Evolutionary conservation across 2,329 filamentous ascomycete species (phyloP), one percentile per base, ranked within the genome.

Genomic region (Penicillium sp.): DNA sequence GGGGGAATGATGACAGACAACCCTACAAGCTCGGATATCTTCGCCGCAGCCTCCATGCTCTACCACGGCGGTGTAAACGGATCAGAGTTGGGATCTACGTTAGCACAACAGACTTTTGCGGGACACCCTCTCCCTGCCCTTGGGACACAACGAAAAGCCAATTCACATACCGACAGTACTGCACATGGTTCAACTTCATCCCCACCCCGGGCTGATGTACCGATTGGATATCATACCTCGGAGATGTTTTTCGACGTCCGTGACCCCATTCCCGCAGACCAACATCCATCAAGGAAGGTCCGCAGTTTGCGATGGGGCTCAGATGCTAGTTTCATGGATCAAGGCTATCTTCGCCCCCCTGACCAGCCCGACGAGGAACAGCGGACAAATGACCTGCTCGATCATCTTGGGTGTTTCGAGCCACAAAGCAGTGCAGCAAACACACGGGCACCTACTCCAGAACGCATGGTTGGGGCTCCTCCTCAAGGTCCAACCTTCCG

Each of bases 271-370:
- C 66, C 69, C 2, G 64, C 64, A 21, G 73, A 72, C 58, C 72
- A 72, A 58, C 72, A 72, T 66, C 73, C 72, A 36, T 74, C 69
- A 52, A 70, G 72, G 56, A 78, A 66, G 79, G 66, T 65, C 21
- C 68, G 70, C 11, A 67, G 71, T 51, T 78, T 88, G 44, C 82
- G 84, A 60, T 90, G 85, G 83, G 88, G 88, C 10, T 88, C 88
- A 0, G 88, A 91, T 70, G 71, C 80, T n/a, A 84, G 78, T 56
- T 91, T 91, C 68, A 80, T 76, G 59, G 70, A 79, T 6, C 82
- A 84, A 64, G 81, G 79, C n/a, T 91, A 87, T 65, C 75, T 83
- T 7, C 82, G 86, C 0, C 77, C 78, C 10, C 78, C 81, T 7
- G 75, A 80, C 57, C 81, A 83, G 63, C 85, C 87, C 38, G 84